Base-by-base conservation (phyloP, 2,329 filamentous ascomycete genomes). In the Lachnellula occidentalis region DNA sequence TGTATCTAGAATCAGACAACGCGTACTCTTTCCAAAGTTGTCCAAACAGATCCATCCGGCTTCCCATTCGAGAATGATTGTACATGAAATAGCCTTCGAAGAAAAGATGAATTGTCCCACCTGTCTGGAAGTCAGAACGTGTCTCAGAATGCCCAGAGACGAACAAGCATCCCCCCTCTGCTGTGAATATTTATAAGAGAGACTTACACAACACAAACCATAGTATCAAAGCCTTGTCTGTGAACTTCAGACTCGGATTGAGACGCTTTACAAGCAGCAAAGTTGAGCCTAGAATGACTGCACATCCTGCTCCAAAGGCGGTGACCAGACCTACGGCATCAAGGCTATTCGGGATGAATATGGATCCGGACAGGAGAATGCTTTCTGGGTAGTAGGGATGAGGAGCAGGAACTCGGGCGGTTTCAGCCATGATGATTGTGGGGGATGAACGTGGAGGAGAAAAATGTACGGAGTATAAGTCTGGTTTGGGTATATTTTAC, bases 21-120 rank as follows among this genome's bases (percentile, higher is more conserved):
- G 79, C 73, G 68, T 82, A 81, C 62, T 82, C 79, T 62, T 81
- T 82, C 79, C 79, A 82, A 1, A 80, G 69, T 64, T 82, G 76
- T 19, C 74, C 78, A 45, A 81, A 76, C 37, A 80, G 61, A 59
- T 75, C 69, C 17, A 64, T 65, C 34, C 64, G 66, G 37, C 69
- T 61, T 34, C 71, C 72, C 62, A 81, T 74, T 54, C 65, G 57
- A 50, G 64, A 56, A 43, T 71, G 71, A 66, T 79, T 74, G 61
- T 71, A 65, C 12, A 73, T 71, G 61, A 77, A 81, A 67, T 80
- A 79, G 27, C 78, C 67, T 58, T 64, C 54, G 43, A 62, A 62
- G 54, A 68, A 67, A 41, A 69, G 51, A 51, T 69, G 67, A 34
- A 69, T 67, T 27, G 57, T 56, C 34, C 67, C 67, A 73, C 67